Base-by-base conservation (phyloP, 1,284 basidiomycete genomes). In the Wolfiporia cocos region DNA sequence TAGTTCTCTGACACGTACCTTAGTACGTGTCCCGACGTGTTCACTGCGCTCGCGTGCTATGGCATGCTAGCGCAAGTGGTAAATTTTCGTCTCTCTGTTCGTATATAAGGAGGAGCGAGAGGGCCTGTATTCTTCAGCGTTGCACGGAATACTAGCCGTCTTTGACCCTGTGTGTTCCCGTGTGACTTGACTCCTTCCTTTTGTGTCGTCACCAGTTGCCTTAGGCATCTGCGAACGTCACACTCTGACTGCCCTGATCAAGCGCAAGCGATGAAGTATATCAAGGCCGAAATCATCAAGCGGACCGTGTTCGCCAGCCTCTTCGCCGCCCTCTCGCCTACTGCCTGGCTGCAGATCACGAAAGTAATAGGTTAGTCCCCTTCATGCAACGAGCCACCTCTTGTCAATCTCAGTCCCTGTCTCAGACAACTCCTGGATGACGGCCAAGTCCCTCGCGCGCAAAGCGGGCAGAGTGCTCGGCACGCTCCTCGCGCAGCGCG, bases 401-500 rank as follows among this genome's bases (percentile, higher is more conserved):
- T n/a, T n/a, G n/a, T n/a, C n/a, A n/a, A n/a, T n/a, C n/a, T n/a
- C n/a, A n/a, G n/a, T n/a, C n/a, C n/a, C n/a, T n/a, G n/a, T n/a
- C n/a, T 11, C 36, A 76, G 74, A 78, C 56, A 80, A 79, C 53
- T 75, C 76, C 3, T 79, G 76, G 76, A 73, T 73, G 67, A 75
- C 74, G 49, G 67, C 74, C 10, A 69, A 63, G 48, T 67, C 72
- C 5, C 64, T 73, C 18, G 74, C 75, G 2, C 48, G 67, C 44
- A 78, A 79, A 52, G 64, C 76, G n/a, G 77, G 77, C 9, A 67
- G 63, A 15, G 74, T 80, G 31, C 62, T 81, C 26, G 76, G 70
- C 17, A 70, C 68, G 32, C 66, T 78, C 20, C 63, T 79, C n/a
- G 62, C 64, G 9, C 63, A 71, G 38, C 67, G 70, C 20, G 72